A percentile compares a stretch with the other conserved stretches of the same genome.
phyloP scores from a whole-genome alignment of 306 rosid species.

The Cicer chorassanicum region DNA sequence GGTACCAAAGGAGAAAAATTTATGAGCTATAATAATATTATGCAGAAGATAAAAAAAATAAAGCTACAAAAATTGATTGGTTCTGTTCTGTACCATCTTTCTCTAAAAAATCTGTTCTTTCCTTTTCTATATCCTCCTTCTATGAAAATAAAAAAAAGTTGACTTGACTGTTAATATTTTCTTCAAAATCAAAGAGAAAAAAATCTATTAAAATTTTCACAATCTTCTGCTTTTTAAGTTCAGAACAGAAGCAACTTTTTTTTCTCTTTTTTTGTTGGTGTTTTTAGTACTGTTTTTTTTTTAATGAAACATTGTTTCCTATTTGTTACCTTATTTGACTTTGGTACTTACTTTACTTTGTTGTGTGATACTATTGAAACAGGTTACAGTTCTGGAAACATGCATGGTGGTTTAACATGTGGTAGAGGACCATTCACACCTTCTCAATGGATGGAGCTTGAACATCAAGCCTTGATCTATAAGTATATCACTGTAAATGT shows the following conservation, averaged over 20 bases:
- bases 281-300: neutral
- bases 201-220: conserved; percentile 42
- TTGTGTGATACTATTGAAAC: conserved; percentile 26
- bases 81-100: conserved; percentile 41
- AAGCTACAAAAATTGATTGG: conserved; percentile 51
- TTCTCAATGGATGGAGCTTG: conserved; percentile 95
- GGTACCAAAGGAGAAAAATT: conserved; percentile 50
- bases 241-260: conserved; percentile 1
- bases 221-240: conserved; percentile 1
- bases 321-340: neutral
- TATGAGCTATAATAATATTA: conserved; percentile 35
- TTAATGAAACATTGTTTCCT: neutral
- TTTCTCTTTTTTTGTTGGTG: neutral
- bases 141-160: conserved; percentile 17
- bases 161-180: conserved; percentile 42
- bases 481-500: conserved; percentile 82
- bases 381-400: conserved; percentile 65
- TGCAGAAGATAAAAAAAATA: neutral
- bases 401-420: conserved; percentile 61
- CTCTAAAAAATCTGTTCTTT: conserved; percentile 41
- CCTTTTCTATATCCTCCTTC: conserved; percentile 32
- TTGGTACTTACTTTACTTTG: neutral
- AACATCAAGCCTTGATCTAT: conserved; percentile 96
- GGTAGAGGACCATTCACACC: conserved; percentile 79
- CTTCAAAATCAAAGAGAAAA: conserved; percentile 19